A percentile compares a stretch with the other conserved stretches of the same genome.
These are phyloP conservation scores for Mycena leptocephala DNA, from an alignment of 768 basidiomycete genomes.

Conservation along the genomic window DNA sequence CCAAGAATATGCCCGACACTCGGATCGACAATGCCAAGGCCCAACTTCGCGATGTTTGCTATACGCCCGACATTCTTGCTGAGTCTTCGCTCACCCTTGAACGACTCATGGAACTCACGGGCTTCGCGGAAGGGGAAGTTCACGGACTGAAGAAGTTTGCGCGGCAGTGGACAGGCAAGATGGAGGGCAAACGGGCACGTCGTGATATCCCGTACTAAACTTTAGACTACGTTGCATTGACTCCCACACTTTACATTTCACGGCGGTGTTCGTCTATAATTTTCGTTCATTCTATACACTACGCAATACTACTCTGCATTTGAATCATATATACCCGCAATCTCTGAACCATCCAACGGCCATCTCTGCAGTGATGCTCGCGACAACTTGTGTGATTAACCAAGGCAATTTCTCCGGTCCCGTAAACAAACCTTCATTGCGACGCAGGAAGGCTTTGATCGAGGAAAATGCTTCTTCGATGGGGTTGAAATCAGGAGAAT, in stretches of 20 bases:
- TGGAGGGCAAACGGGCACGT: constrained; percentile 8
- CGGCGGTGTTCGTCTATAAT: constrained; percentile 7
- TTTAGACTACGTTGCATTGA: not conserved
- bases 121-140: constrained; percentile 6
- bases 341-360: constrained; percentile 36
- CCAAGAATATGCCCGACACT: not conserved
- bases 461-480: constrained; percentile 51
- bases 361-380: constrained; percentile 28
- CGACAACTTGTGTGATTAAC: constrained; percentile 30
- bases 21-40: not conserved
- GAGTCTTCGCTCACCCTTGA: not conserved
- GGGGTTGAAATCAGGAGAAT: constrained; percentile 54
- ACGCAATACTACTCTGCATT: not conserved
- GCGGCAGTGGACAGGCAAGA: not conserved
- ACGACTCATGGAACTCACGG: not conserved
- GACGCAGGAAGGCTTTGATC: constrained; percentile 46
- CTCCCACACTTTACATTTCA: not conserved
- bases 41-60: not conserved
- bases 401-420: constrained; percentile 30
- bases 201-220: not conserved
- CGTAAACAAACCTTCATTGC: not conserved
- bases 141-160: constrained; percentile 12
- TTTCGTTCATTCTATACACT: not conserved
- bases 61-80: not conserved
- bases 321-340: constrained; percentile 29